Evolutionary conservation across 345 rosid genomes (phyloP), one percentile per base, ranked within the genome.

Genomic region (Carallia brachiata): DNA sequence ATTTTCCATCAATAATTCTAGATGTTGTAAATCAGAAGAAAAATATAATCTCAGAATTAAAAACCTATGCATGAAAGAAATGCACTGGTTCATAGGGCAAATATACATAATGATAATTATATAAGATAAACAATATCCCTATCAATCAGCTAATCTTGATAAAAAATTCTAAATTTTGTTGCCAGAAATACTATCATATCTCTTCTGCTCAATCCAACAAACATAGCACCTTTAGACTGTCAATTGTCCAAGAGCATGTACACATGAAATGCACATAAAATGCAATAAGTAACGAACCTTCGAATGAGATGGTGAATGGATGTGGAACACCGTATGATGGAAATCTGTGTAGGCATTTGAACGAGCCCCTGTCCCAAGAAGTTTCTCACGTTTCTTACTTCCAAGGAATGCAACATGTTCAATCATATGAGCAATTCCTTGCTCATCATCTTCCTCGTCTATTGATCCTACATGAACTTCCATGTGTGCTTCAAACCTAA

Each of bases 371-470:
- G 99, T 92, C 36, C 98, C 97, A 62, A 95, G 98, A 83, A 95
- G 94, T 77, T 95, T 95, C 77, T 95, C 99, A 36, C 99, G 97
- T 73, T 95, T 92, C 87, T 92, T 95, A 76, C 99, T 95, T 84
- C 99, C 99, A 69, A 92, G 93, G 69, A 95, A 92, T 69, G 99
- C 97, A 34, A 95, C 97, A 74, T 95, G 99, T 76, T 95, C 99
- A 71, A 95, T 95, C 99, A 95, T 95, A 88, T 95, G 99, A 27
- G 99, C 99, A 63, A 95, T 95, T 79, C 99, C 99, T 82, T 95
- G 99, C 80, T 95, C 98, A 80, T 95, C 99, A 68, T 89, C 92
- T 87, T 90, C 98, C 85, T 95, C 99, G 28, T 95, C 99, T 72
- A 95, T 88, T 8, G 99, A 92, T 69, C 99, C 99, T 50, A 73